Base-by-base conservation (phyloP, 208 protist genomes). In the Acanthamoeba lugdunensis region DNA sequence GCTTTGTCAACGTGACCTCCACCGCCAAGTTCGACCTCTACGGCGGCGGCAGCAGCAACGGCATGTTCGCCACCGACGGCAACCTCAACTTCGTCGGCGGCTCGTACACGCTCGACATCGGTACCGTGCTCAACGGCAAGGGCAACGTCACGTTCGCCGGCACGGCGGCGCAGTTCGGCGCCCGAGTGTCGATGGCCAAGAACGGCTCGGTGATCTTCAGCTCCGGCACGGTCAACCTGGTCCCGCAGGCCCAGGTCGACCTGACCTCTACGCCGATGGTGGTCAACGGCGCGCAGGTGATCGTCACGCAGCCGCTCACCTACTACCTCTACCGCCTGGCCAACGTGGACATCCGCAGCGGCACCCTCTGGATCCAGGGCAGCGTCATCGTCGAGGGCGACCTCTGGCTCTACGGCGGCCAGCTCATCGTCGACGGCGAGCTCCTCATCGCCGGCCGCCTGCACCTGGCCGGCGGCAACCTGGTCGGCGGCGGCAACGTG, bases 291-390 rank as follows among this genome's bases (percentile, higher is more conserved):
- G 87, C 65, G 48, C 37, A 30, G 50, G 65, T 92, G 21, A 92
- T 58, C 61, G 87, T 92, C 14, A 92, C 65, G 45, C 61, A 92
- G 87, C 87, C 87, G 61, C 87, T 92, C 28, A 92, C 87, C 87
- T 81, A 79, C 87, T 92, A 92, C 50, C 87, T 92, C 28, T 92
- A 92, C 50, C 87, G 52, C 4, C 87, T 92, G 87, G 87, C 87
- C 65, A 71, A 92, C 65, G 65, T 92, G 50, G 45, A 71, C 69
- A 79, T 92, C 50, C 37, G 52, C 87, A 92, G 87, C 69, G 87
- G n/a, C 30, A 75, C 63, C 4, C 61, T 92, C 25, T 92, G 69
- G 65, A 92, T 92, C 50, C 37, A 92, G 69, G 87, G 87, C 87
- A 79, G 69, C 87, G 87, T 92, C 18, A 65, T 92, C 28, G 87